Evolutionary conservation across 169 alveolate genomes (phyloP).

Genomic region (Cryptosporidium canis): DNA sequence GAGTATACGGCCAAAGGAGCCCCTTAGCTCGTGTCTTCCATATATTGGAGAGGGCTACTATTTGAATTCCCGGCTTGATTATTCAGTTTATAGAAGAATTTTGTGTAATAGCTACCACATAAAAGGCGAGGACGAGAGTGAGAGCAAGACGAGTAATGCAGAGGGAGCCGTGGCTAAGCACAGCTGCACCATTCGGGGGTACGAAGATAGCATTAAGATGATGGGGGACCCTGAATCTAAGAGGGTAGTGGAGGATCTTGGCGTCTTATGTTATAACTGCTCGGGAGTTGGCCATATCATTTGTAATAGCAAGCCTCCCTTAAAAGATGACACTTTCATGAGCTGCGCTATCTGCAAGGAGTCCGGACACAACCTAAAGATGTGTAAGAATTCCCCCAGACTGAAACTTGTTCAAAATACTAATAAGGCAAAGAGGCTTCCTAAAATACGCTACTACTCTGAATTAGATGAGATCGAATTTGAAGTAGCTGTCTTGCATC

Average conservation of each 20-base stretch:
- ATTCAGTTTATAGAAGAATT: background rate
- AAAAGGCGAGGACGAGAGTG: background rate
- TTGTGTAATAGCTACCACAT: conserved; percentile 5
- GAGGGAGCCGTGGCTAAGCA: background rate
- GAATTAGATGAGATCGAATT: too few species aligned
- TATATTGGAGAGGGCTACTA: conserved; percentile 18
- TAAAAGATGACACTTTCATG: background rate
- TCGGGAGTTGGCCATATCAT: conserved; percentile 18
- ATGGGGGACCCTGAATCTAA: background rate
- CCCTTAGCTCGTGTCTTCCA: background rate
- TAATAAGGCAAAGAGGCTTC: too few species aligned
- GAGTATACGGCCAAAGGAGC: background rate
- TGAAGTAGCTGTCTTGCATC: too few species aligned
- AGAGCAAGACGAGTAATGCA: background rate
- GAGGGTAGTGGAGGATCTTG: background rate
- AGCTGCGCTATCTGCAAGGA: conserved; percentile 49
- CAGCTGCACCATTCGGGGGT: background rate
- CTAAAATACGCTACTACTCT: too few species aligned
- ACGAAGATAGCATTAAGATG: background rate
- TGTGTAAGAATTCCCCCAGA: too few species aligned
- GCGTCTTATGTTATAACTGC: conserved; percentile 16
- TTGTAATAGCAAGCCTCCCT: conserved; percentile 26
- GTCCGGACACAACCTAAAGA: conserved; percentile 24
- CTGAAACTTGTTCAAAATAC: too few species aligned
- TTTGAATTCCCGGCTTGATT: background rate